phyloP scores from a whole-genome alignment of 345 rosid species.

The Melastoma malabathricum region DNA sequence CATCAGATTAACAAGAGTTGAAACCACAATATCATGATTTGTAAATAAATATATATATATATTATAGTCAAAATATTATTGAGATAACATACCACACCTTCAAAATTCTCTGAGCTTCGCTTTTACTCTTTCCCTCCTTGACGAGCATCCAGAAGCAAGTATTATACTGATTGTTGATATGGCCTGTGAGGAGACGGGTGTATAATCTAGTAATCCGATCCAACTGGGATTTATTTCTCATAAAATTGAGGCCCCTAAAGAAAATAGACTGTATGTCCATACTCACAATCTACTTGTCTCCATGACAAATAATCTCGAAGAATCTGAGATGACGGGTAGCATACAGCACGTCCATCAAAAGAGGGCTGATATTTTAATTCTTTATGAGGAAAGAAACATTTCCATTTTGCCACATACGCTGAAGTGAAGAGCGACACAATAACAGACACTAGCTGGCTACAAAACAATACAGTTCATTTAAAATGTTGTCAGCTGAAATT shows the following conservation, averaged over 20 bases:
- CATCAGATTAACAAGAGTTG: no score
- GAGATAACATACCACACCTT: constrained; percentile 32
- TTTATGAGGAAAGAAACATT: constrained; percentile 59
- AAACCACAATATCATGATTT: no score
- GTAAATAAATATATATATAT: not conserved
- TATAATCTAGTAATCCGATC: not conserved
- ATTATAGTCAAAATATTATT: not conserved
- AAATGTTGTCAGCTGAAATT: not conserved
- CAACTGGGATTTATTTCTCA: not conserved
- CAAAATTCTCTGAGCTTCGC: constrained; percentile 51
- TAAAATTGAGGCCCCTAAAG: not conserved
- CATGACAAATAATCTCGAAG: constrained; percentile 77
- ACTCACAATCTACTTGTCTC: constrained; percentile 99
- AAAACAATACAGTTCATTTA: constrained; percentile 1
- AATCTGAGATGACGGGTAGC: constrained; percentile 68
- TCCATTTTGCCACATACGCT: constrained; percentile 55
- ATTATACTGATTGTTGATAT: constrained; percentile 87
- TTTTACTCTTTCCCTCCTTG: constrained; percentile 67
- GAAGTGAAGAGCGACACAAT: constrained; percentile 68
- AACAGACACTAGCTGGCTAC: constrained; percentile 52
- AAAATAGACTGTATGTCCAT: not conserved
- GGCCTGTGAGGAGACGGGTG: constrained; percentile 36
- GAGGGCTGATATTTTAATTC: constrained; percentile 56
- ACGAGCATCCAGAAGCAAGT: constrained; percentile 96
- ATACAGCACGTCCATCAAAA: constrained; percentile 84